phyloP scores from a whole-genome alignment of 495 filamentous ascomycete species.

The Neurospora sp. region DNA sequence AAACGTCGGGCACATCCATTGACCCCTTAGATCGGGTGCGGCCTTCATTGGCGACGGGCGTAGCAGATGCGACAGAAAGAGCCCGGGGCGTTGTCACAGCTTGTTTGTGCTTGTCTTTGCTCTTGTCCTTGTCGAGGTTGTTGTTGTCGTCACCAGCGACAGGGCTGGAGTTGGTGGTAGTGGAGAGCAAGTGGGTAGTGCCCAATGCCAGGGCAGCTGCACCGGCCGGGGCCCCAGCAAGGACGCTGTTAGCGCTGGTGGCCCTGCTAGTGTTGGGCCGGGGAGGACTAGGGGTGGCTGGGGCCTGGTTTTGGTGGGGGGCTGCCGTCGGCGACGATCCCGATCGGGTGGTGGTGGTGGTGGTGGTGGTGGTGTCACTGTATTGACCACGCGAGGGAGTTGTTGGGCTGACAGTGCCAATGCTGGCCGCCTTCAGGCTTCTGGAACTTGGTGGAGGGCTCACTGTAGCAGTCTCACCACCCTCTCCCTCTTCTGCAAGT shows the following conservation, averaged over 20 bases:
- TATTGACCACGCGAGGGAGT: not conserved
- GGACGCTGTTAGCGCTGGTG: constrained; percentile 2
- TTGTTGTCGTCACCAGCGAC: constrained; percentile 49
- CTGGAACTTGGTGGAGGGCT: not conserved
- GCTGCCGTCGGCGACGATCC: not conserved
- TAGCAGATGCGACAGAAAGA: constrained; percentile 14
- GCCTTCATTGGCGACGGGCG: constrained; percentile 66
- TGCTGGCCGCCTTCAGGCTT: constrained; percentile 1
- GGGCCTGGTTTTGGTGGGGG: constrained; percentile 24
- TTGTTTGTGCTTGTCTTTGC: not conserved
- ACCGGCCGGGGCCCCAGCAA: constrained; percentile 6
- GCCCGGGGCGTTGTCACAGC: not conserved
- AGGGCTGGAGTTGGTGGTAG: constrained; percentile 5
- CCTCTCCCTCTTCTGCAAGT: not conserved
- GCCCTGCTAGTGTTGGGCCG: constrained; percentile 1
- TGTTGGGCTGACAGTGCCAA: not conserved
- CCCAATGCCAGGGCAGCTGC: constrained; percentile 24
- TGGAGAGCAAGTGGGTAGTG: constrained; percentile 7
- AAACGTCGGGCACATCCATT: constrained; percentile 78
- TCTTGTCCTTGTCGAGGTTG: constrained; percentile 33
- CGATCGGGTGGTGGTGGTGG: not conserved
- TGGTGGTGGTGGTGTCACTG: not conserved
- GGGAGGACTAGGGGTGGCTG: constrained; percentile 7
- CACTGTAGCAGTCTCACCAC: not conserved
- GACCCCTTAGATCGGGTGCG: constrained; percentile 56